These are phyloP conservation scores for Trypanosoma mega DNA, from an alignment of 208 protist species.

Conservation along the genomic window DNA sequence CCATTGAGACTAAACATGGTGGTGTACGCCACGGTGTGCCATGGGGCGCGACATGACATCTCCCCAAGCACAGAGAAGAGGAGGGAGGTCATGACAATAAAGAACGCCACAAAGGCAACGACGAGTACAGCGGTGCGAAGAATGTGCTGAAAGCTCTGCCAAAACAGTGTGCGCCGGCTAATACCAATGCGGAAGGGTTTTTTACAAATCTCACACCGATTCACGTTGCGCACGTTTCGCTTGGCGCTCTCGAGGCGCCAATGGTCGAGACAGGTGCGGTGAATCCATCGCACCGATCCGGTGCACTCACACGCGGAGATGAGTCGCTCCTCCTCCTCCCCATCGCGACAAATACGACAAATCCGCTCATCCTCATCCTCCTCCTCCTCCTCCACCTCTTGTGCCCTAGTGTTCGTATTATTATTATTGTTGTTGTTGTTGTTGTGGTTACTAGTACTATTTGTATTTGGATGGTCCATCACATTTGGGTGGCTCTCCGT, in stretches of 20 bases:
- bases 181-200: slow-evolving; percentile 59
- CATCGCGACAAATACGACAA: slow-evolving; percentile 82
- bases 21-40: slow-evolving; percentile 57
- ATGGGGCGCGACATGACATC: slow-evolving; percentile 51
- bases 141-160: slow-evolving; percentile 44
- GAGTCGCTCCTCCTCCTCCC: slow-evolving; percentile 46
- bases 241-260: slow-evolving; percentile 78
- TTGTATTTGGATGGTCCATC: neutral
- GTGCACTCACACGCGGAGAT: slow-evolving; percentile 72
- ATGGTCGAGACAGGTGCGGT: slow-evolving; percentile 70
- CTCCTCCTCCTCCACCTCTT: slow-evolving; percentile 13
- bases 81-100: slow-evolving; percentile 33
- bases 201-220: slow-evolving; percentile 80
- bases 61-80: slow-evolving; percentile 42
- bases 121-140: slow-evolving; percentile 36
- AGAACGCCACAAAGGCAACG: slow-evolving; percentile 28
- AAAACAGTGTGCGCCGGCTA: slow-evolving; percentile 37
- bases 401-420: too few species aligned
- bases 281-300: slow-evolving; percentile 76
- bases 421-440: too few species aligned
- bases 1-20: slow-evolving; percentile 60
- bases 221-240: slow-evolving; percentile 62
- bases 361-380: slow-evolving; percentile 60
- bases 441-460: neutral
- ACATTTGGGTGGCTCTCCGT: neutral